Conservation (phyloP, 2,329 filamentous ascomycete genomes). For the Cadophora luteo-olivacea region DNA sequence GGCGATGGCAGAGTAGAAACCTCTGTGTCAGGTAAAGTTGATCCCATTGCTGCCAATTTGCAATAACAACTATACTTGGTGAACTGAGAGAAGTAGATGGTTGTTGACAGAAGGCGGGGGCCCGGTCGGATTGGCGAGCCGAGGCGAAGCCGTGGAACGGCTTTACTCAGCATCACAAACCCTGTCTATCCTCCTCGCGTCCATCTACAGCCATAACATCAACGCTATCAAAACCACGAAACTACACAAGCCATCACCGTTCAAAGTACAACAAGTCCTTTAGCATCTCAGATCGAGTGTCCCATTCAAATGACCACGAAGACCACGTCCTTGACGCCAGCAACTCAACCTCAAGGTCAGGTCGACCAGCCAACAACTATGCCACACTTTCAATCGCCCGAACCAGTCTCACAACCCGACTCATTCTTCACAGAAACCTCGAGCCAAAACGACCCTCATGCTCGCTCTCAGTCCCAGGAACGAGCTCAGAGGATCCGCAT, state of each 20-base stretch:
- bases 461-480: slow-evolving; percentile 22
- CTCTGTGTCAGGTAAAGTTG: slow-evolving; percentile 23
- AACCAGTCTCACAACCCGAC: slow-evolving; percentile 13
- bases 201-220: background rate
- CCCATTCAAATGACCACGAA: slow-evolving; percentile 2
- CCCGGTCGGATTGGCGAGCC: slow-evolving; percentile 17
- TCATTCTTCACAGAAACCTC: slow-evolving; percentile 3
- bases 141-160: slow-evolving; percentile 12
- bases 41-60: background rate
- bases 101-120: slow-evolving; percentile 21
- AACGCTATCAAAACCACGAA: background rate
- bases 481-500: slow-evolving; percentile 38
- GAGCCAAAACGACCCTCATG: background rate
- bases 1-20: slow-evolving; percentile 45
- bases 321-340: slow-evolving; percentile 8
- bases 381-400: slow-evolving; percentile 38
- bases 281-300: background rate
- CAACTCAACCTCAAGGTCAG: slow-evolving; percentile 18
- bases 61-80: background rate
- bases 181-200: background rate
- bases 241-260: background rate
- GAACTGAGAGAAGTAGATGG: slow-evolving; percentile 1
- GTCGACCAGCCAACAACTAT: slow-evolving; percentile 23
- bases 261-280: background rate
- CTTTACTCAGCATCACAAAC: slow-evolving; percentile 15